These are phyloP conservation scores for Pythium aristosporum DNA, from an alignment of 352 stramenopile genomes.

Conservation along the genomic window DNA sequence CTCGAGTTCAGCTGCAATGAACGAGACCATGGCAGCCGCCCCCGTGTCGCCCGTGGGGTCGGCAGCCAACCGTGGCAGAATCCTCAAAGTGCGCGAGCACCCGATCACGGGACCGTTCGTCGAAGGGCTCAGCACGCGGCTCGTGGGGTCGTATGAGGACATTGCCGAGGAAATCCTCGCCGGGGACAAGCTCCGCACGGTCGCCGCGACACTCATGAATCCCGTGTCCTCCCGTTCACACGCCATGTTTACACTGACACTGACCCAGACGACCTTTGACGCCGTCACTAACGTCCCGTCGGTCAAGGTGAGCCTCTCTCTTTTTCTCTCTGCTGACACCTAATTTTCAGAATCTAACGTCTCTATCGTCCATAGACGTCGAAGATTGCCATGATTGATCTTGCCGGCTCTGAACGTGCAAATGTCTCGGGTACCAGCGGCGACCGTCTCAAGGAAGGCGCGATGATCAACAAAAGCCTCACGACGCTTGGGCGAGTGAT, in stretches of 20 bases:
- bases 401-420: conserved; percentile 80
- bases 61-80: conserved; percentile 18
- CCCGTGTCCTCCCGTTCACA: conserved; percentile 94
- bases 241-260: conserved; percentile 96
- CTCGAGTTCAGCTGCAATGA: conserved; percentile 27
- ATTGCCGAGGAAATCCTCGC: conserved; percentile 75
- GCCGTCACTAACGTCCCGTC: conserved; percentile 49
- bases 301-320: conserved; percentile 50
- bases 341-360: too few relatives aligned
- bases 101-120: conserved; percentile 84
- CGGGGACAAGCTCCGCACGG: conserved; percentile 94
- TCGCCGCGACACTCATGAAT: conserved; percentile 97
- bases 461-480: conserved; percentile 93
- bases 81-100: conserved; percentile 79
- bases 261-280: conserved; percentile 79
- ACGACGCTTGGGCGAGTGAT: conserved; percentile 89
- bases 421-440: conserved; percentile 81
- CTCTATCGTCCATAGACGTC: conserved; percentile 38
- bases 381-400: conserved; percentile 88
- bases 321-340: background rate
- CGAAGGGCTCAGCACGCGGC: conserved; percentile 63
- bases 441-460: conserved; percentile 88
- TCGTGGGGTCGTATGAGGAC: conserved; percentile 78
- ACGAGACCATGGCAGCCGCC: conserved; percentile 4
- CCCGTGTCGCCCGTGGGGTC: background rate